These are phyloP conservation scores for Mycena kentingensis DNA, from an alignment of 768 basidiomycete genomes.

Conservation along the genomic window DNA sequence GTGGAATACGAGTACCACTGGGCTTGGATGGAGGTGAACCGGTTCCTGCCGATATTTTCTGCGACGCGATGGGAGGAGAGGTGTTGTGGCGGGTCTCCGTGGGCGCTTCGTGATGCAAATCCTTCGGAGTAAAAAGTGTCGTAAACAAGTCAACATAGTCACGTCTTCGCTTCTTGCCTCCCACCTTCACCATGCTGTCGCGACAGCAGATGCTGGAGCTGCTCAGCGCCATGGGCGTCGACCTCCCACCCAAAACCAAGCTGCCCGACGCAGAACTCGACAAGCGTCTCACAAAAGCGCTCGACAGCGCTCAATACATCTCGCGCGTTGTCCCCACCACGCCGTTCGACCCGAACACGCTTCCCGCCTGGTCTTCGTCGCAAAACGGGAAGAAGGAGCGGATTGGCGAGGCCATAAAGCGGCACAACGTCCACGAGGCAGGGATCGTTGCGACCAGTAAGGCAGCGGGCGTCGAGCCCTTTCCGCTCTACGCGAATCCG, in stretches of 20 bases:
- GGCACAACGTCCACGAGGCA: conserved; percentile 14
- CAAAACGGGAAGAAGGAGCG: not conserved
- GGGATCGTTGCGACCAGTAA: not conserved
- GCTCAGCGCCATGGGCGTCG: conserved; percentile 7
- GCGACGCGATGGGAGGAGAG: too few species aligned
- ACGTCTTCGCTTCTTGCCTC: not conserved
- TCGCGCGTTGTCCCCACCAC: conserved; percentile 9
- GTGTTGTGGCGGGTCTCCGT: too few species aligned
- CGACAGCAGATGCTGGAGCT: not conserved
- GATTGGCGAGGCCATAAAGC: conserved; percentile 6
- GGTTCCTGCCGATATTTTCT: too few species aligned
- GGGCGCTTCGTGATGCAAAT: too few species aligned
- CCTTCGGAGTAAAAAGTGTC: too few species aligned
- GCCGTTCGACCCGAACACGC: conserved; percentile 5
- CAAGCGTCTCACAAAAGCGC: conserved; percentile 14
- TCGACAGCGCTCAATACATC: conserved; percentile 15
- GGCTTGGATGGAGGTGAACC: too few species aligned
- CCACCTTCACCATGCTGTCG: not conserved
- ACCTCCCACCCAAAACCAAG: conserved; percentile 16
- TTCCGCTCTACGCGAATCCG: conserved; percentile 7
- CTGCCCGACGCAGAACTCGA: conserved; percentile 17
- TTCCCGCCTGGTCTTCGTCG: conserved; percentile 7
- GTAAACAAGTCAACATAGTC: too few species aligned
- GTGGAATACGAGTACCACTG: too few species aligned
- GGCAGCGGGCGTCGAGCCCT: conserved; percentile 6